Conservation (phyloP, 116 monocot species). For the Dioscorea cayenensis region DNA sequence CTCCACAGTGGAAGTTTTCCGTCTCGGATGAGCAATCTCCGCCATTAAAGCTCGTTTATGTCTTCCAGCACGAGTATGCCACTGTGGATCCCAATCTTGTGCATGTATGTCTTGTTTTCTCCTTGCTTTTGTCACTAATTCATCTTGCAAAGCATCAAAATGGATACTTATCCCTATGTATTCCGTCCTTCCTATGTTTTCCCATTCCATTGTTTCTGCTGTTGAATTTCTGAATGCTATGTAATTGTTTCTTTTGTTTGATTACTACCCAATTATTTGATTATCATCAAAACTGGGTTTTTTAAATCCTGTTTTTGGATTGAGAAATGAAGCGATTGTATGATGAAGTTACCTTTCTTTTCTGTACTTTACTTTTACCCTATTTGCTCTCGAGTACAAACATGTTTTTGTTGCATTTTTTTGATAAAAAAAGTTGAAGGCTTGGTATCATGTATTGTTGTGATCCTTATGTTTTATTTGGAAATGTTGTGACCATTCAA, state of each 20-base stretch:
- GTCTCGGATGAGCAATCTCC: slow-evolving; percentile 16
- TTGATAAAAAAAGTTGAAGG: background rate
- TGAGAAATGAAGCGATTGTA: too few relatives aligned
- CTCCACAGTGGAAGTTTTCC: slow-evolving; percentile 31
- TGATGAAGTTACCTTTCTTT: too few relatives aligned
- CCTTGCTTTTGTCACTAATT: background rate
- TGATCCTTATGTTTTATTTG: background rate
- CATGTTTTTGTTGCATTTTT: background rate
- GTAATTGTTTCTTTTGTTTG: too few relatives aligned
- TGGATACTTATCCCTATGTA: too few relatives aligned
- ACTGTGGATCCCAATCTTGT: slow-evolving; percentile 71
- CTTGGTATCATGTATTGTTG: background rate
- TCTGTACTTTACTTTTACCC: too few relatives aligned
- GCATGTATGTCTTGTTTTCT: slow-evolving; percentile 29
- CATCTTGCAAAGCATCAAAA: background rate
- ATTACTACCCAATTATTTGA: too few relatives aligned
- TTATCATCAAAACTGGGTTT: too few relatives aligned
- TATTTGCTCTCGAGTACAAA: too few relatives aligned
- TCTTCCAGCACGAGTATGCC: slow-evolving; percentile 86
- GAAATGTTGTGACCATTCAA: background rate
- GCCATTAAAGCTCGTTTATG: slow-evolving; percentile 55
- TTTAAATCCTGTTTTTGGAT: too few relatives aligned
- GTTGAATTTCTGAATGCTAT: too few relatives aligned
- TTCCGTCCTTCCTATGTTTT: too few relatives aligned
- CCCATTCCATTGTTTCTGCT: too few relatives aligned